These are phyloP conservation scores for Colletotrichum sublineola DNA, from an alignment of 2,329 filamentous ascomycete genomes.

Conservation along the genomic window DNA sequence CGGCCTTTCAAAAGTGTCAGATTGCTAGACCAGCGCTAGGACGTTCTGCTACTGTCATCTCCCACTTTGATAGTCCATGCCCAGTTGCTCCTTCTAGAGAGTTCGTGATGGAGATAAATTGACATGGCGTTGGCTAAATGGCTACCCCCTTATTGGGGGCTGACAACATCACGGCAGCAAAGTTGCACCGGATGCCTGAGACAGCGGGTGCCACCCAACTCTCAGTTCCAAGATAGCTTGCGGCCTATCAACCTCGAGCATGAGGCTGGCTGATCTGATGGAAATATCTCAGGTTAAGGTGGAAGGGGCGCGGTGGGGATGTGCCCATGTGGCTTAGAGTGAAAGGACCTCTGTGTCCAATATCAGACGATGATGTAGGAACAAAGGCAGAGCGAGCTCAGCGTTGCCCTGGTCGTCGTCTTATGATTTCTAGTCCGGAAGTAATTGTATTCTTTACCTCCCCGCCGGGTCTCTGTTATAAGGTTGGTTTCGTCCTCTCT, in stretches of 20 bases:
- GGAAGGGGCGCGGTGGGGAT: neutral
- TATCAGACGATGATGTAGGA: constrained; percentile 37
- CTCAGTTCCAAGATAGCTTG: neutral
- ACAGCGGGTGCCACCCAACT: constrained; percentile 19
- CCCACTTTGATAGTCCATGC: constrained; percentile 10
- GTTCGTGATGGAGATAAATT: constrained; percentile 28
- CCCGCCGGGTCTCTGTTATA: constrained; percentile 15
- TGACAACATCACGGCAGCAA: constrained; percentile 3
- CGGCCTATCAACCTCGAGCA: constrained; percentile 11
- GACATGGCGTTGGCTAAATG: constrained; percentile 36
- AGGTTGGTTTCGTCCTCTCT: constrained; percentile 34
- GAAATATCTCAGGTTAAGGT: constrained; percentile 1
- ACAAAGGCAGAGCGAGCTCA: constrained; percentile 5
- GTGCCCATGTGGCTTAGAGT: constrained; percentile 23
- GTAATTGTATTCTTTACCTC: neutral
- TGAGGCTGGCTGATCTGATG: constrained; percentile 15
- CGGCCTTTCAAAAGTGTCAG: neutral
- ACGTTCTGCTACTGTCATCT: constrained; percentile 28
- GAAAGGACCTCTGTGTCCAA: constrained; percentile 21
- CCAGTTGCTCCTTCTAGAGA: constrained; percentile 18
- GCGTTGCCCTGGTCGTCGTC: constrained; percentile 19
- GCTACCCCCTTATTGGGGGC: constrained; percentile 10
- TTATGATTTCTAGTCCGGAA: constrained; percentile 12
- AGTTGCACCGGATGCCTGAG: constrained; percentile 30
- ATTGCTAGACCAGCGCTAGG: constrained; percentile 30